A percentile compares a stretch with the other conserved stretches of the same genome.
These are phyloP conservation scores for Podaxis sp. DNA, from an alignment of 768 basidiomycete species.

Conservation along the genomic window DNA sequence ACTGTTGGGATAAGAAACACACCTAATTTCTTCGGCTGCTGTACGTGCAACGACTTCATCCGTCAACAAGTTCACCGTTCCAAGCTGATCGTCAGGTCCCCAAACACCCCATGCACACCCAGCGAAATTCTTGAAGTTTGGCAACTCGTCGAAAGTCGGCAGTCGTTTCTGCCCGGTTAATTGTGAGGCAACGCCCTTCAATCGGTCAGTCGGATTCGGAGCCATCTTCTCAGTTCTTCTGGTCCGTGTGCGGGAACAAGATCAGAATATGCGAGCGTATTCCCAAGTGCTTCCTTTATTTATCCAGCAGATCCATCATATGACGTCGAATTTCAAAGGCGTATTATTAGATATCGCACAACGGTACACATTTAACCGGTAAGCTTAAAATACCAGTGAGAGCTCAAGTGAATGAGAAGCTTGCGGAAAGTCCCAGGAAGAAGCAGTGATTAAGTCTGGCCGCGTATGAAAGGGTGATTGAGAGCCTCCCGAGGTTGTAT, in stretches of 20 bases:
- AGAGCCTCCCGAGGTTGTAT: slow-evolving; percentile 90
- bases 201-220: slow-evolving; percentile 18
- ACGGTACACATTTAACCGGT: slow-evolving; percentile 2
- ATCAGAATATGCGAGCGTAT: background rate
- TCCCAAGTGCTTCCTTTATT: background rate
- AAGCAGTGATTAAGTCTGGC: slow-evolving; percentile 11
- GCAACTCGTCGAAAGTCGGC: slow-evolving; percentile 34
- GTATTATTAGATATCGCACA: slow-evolving; percentile 1
- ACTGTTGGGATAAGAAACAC: background rate
- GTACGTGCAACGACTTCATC: slow-evolving; percentile 56
- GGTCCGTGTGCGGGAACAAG: background rate
- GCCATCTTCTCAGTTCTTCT: slow-evolving; percentile 17
- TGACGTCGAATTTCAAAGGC: background rate
- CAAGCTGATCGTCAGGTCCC: slow-evolving; percentile 62
- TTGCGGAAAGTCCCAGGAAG: background rate
- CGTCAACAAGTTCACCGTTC: slow-evolving; percentile 63
- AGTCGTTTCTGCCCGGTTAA: slow-evolving; percentile 17
- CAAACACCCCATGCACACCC: slow-evolving; percentile 71
- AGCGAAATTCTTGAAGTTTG: slow-evolving; percentile 44
- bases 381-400: background rate
- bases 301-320: background rate
- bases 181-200: slow-evolving; percentile 25
- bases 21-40: slow-evolving; percentile 53
- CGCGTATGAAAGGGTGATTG: slow-evolving; percentile 78
- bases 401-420: background rate